These are phyloP conservation scores for Clavaria fumosa DNA, from an alignment of 768 basidiomycete species.

Conservation along the genomic window DNA sequence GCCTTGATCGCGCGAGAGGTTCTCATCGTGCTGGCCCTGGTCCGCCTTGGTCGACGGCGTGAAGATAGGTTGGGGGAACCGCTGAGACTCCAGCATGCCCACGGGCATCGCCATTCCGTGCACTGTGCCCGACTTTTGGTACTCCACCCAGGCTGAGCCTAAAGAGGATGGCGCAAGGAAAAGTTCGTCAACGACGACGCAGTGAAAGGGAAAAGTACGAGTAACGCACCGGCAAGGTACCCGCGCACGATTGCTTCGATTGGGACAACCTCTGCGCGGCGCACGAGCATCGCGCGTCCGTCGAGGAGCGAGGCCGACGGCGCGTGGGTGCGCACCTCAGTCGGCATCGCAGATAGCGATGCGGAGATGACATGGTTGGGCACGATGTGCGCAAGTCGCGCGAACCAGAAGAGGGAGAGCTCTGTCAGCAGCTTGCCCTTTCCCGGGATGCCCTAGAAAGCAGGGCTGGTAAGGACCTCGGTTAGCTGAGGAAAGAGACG, in stretches of 20 bases:
- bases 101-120: slow-evolving; percentile 69
- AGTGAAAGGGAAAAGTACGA: background rate
- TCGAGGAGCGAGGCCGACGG: slow-evolving; percentile 61
- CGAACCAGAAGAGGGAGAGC: slow-evolving; percentile 93
- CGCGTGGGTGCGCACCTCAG: slow-evolving; percentile 59
- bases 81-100: slow-evolving; percentile 73
- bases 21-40: slow-evolving; percentile 89
- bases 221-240: slow-evolving; percentile 70
- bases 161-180: slow-evolving; percentile 1
- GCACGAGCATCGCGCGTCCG: slow-evolving; percentile 83
- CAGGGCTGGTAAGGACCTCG: background rate
- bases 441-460: slow-evolving; percentile 71
- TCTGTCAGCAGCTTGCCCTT: slow-evolving; percentile 85
- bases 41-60: slow-evolving; percentile 97
- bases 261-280: slow-evolving; percentile 75
- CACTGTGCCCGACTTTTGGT: slow-evolving; percentile 73
- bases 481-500: slow-evolving; percentile 18
- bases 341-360: slow-evolving; percentile 68
- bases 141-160: slow-evolving; percentile 97
- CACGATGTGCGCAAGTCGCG: slow-evolving; percentile 60
- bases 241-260: slow-evolving; percentile 94
- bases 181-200: slow-evolving; percentile 1
- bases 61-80: slow-evolving; percentile 71
- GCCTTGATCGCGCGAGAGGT: slow-evolving; percentile 78
- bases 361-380: slow-evolving; percentile 83